Conservation (phyloP, 1,284 basidiomycete genomes). For the Coniferiporia sulphurascens region DNA sequence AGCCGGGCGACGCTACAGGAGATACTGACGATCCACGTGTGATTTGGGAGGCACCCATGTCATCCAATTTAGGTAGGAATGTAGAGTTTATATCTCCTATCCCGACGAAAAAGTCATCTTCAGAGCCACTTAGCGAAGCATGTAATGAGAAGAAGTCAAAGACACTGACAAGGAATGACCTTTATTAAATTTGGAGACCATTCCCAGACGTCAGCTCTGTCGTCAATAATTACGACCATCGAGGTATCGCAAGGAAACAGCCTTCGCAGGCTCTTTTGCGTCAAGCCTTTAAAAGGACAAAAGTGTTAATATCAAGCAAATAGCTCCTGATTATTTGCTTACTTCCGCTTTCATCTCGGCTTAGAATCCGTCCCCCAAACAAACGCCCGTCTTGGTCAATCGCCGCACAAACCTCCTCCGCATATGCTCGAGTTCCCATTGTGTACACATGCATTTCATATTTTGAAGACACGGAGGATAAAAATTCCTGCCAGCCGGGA, state of each 20-base stretch:
- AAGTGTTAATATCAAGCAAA: background rate
- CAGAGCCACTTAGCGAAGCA: constrained; percentile 7
- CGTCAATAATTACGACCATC: constrained; percentile 99
- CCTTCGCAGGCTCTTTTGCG: constrained; percentile 86
- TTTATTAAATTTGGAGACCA: constrained; percentile 94
- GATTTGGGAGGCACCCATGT: constrained; percentile 35
- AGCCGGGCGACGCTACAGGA: constrained; percentile 15
- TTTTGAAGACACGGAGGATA: constrained; percentile 64
- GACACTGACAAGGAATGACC: constrained; percentile 85
- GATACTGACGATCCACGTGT: constrained; percentile 5
- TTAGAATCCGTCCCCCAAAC: constrained; percentile 86
- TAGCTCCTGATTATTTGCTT: constrained; percentile 32
- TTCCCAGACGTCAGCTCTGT: constrained; percentile 97
- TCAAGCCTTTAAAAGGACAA: constrained; percentile 53
- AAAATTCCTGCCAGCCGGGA: constrained; percentile 82
- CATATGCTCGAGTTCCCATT: constrained; percentile 97
- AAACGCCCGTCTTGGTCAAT: constrained; percentile 86
- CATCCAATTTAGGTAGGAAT: constrained; percentile 76
- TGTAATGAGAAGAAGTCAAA: constrained; percentile 9
- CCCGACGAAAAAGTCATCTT: constrained; percentile 97
- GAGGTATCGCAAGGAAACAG: constrained; percentile 95
- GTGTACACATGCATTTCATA: constrained; percentile 99
- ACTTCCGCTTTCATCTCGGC: constrained; percentile 95
- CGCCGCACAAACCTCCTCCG: constrained; percentile 89
- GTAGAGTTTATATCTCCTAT: constrained; percentile 97